Base-by-base conservation (phyloP, 106 monocot species). In the Dendrobium nobile region DNA sequence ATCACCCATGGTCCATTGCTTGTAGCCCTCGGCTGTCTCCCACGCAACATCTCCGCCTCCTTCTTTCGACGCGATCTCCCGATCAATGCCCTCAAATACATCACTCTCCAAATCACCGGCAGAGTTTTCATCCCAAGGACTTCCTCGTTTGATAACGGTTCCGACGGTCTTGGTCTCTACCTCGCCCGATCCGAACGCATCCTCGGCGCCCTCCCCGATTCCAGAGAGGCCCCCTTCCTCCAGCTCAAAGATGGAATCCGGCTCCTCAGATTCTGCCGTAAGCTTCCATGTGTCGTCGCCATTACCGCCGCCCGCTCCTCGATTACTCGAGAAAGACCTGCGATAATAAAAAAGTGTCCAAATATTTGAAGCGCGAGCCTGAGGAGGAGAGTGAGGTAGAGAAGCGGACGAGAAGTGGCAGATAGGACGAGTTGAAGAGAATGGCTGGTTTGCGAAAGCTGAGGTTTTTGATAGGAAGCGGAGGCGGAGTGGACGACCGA, bases 1-100 rank as follows among this genome's bases (percentile, higher is more conserved):
- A 1, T 80, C 90, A 26, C 84, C 89, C 40, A 92, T 65, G 41
- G 79, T 82, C 92, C 92, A 92, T 19, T 81, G 83, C 78, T 88
- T 80, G 61, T 86, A 86, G 28, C 86, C 86, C 27, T 84, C 86
- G 4, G 76, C 77, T 48, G 88, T 84, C 79, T 84, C 81, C 89
- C 86, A 86, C 61, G 80, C 89, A 24, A 17, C 87, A 5, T 77
- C 79, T 18, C 4, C 70, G 26, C 43, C 78, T 24, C 51, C 55
- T 15, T 59, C 82, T 43, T 73, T 78, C 9, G 76, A 18, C 22
- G 28, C 41, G 31, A 65, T 26, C 78, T 84, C 86, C 88, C 72
- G 72, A 74, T 85, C 88, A 47, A 89, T 79, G 22, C 75, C 82
- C 11, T 54, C 81, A 81, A 89, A 89, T 41, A 90, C 80, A 40